Conservation (phyloP, 805 yeast species). For the Metahyphopichia silvanorum region DNA sequence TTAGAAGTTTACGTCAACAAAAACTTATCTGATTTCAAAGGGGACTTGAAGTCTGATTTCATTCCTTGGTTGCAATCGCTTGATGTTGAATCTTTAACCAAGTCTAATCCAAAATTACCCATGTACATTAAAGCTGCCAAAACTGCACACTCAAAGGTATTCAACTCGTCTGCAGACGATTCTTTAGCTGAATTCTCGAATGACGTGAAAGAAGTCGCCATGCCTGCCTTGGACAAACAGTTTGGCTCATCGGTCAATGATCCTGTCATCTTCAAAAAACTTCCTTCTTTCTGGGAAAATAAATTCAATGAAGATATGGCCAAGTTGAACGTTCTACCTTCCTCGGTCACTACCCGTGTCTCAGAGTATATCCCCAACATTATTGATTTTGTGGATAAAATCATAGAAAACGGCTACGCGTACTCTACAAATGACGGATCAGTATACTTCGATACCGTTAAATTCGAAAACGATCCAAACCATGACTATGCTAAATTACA, state of each 20-base stretch:
- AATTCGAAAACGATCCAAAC: constrained; percentile 65
- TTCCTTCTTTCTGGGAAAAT: constrained; percentile 88
- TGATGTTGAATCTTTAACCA: constrained; percentile 49
- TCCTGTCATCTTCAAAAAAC: constrained; percentile 73
- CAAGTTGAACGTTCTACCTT: constrained; percentile 76
- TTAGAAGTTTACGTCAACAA: constrained; percentile 47
- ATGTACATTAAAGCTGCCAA: constrained; percentile 72
- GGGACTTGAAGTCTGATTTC: constrained; percentile 35
- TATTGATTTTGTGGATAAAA: constrained; percentile 69
- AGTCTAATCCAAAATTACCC: constrained; percentile 74
- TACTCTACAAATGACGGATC: constrained; percentile 83
- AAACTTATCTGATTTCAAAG: constrained; percentile 49
- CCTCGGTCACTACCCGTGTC: constrained; percentile 87
- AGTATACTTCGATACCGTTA: constrained; percentile 89
- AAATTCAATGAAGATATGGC: constrained; percentile 85
- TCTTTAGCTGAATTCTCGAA: constrained; percentile 40
- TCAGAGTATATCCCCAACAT: constrained; percentile 95
- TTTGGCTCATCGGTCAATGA: constrained; percentile 78
- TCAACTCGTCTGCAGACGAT: constrained; percentile 13
- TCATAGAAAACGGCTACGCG: constrained; percentile 79
- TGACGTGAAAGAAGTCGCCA: constrained; percentile 69
- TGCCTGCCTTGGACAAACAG: constrained; percentile 67
- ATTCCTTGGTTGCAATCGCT: constrained; percentile 48
- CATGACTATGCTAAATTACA: constrained; percentile 94
- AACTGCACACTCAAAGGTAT: constrained; percentile 48